A percentile compares a stretch with the other conserved stretches of the same genome.
These are phyloP conservation scores for Ceratocystis cubensis DNA, from an alignment of 2,329 filamentous ascomycete species.

Conservation along the genomic window DNA sequence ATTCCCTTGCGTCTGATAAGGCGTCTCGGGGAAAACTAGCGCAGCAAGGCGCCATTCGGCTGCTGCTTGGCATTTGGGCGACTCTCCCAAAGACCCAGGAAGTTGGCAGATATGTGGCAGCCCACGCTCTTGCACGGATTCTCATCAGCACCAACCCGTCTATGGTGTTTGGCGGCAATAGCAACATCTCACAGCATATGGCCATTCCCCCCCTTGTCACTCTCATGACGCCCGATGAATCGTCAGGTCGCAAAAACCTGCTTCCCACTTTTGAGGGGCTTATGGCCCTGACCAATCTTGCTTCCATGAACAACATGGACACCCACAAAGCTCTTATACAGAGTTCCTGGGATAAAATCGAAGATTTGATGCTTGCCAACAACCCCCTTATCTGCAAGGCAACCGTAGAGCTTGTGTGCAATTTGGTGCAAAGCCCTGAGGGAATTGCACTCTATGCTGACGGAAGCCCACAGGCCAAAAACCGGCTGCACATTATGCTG, in stretches of 20 bases:
- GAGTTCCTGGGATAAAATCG: constrained; percentile 59
- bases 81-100: constrained; percentile 43
- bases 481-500: constrained; percentile 69
- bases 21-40: constrained; percentile 66
- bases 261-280: constrained; percentile 82
- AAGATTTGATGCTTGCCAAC: constrained; percentile 68
- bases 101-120: constrained; percentile 45
- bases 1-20: constrained; percentile 62
- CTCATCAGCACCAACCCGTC: constrained; percentile 75
- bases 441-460: constrained; percentile 59
- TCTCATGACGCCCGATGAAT: constrained; percentile 55
- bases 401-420: constrained; percentile 80
- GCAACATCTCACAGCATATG: constrained; percentile 59
- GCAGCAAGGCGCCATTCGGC: constrained; percentile 84
- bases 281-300: constrained; percentile 87
- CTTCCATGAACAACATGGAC: constrained; percentile 59
- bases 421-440: constrained; percentile 60
- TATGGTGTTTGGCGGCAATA: constrained; percentile 68
- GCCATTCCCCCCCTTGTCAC: constrained; percentile 72
- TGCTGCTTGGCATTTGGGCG: constrained; percentile 61
- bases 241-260: constrained; percentile 56
- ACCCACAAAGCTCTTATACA: constrained; percentile 58
- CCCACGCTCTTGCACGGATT: constrained; percentile 71
- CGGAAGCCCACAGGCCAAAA: constrained; percentile 51
- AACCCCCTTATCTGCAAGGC: constrained; percentile 70